A percentile compares a stretch with the other conserved stretches of the same genome.
These are phyloP conservation scores for Agastache rugosa DNA, from an alignment of 257 asterid species.

Conservation along the genomic window DNA sequence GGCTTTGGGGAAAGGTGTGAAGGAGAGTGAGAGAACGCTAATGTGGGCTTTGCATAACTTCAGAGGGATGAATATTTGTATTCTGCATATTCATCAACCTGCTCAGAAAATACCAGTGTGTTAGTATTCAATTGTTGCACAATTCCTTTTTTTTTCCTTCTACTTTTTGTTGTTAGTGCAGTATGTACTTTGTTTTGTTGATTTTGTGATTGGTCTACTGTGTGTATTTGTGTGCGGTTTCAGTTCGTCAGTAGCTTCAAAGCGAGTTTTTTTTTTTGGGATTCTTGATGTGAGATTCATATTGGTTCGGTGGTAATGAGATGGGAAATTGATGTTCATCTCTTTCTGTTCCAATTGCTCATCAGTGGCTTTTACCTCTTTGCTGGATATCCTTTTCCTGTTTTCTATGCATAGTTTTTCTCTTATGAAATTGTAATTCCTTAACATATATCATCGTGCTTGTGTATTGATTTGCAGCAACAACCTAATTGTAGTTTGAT, in stretches of 20 bases:
- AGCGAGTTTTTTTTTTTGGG: neutral
- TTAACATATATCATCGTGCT: neutral
- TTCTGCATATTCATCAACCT: conserved; percentile 84
- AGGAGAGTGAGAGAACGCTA: conserved; percentile 62
- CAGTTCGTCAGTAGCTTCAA: neutral
- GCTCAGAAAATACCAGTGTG: conserved; percentile 61
- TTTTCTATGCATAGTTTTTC: neutral
- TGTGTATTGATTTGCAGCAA: neutral
- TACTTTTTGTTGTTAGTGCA: neutral
- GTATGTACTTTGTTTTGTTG: neutral
- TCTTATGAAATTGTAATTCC: neutral
- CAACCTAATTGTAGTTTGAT: neutral
- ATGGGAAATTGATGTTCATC: neutral
- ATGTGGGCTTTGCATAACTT: conserved; percentile 75
- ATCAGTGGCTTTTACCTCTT: neutral
- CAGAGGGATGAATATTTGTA: conserved; percentile 62
- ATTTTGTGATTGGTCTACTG: neutral
- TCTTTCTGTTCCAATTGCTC: neutral
- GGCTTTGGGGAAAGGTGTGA: conserved; percentile 75
- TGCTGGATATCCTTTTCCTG: neutral
- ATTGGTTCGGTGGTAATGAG: conserved; percentile 4
- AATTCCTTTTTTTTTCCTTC: neutral
- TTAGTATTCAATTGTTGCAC: conserved; percentile 37
- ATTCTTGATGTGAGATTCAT: conserved; percentile 7
- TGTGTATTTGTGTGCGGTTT: conserved; percentile 7